Base-by-base conservation (phyloP, 2,329 filamentous ascomycete species). In the Tolypocladium sp. region DNA sequence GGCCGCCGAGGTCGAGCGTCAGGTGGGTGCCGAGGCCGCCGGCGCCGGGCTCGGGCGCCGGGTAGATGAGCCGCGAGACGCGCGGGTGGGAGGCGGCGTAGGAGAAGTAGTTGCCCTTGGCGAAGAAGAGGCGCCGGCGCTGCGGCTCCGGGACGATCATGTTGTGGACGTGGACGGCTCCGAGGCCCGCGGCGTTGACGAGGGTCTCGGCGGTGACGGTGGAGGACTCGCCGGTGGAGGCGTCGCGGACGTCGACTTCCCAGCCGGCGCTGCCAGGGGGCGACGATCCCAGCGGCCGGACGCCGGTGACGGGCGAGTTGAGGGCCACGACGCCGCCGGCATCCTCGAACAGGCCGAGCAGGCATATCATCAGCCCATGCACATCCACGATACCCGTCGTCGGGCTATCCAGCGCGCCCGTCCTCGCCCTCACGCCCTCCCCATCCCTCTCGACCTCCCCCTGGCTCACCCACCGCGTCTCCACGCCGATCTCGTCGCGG, bases 61-160 rank as follows among this genome's bases (percentile, higher is more conserved):
- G 94, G 69, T 97, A 99, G 56, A 99, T 80, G 27, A 99, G 83
- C 0, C 89, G 90, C 2, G 75, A 78, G 13, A 92, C 85, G 37
- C 67, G 70, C 0, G 91, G 92, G 1, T 69, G 69, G 0, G 86
- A 83, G 1, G 84, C 77, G 0, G 81, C 74, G 76, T 97, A 97
- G 37, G 88, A 89, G 76, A 95, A 97, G 77, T 99, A 99, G 61
- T 91, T 93, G 1, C 94, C 94, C 77, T 99, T 99, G 60, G 93
- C 93, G 74, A 89, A 97, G 77, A 84, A 90, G 6, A 91, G 82
- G 30, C 74, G 82, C 44, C 77, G 76, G 56, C 85, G 85, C 6
- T 81, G 74, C 1, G 76, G 72, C 0, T 75, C 65, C 0, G 87
- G 85, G 0, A 91, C 79, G 42, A 97, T 83, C 82, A 92, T 87